Conservation (phyloP, 1,139 yeast genomes). For the Taphrina wiesneri region DNA sequence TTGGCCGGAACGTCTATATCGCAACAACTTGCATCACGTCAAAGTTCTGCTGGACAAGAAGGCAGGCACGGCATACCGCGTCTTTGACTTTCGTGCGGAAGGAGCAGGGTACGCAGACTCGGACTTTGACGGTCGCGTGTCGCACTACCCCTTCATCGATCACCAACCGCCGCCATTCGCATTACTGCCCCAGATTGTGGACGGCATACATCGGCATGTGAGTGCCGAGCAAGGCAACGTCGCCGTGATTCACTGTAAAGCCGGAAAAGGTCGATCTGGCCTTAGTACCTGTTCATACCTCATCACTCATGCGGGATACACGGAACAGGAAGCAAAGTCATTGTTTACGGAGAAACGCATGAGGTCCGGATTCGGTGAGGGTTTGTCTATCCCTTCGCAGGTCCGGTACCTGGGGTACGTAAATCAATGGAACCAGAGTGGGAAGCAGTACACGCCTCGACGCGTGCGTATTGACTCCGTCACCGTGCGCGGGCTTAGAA, state of each 20-base stretch:
- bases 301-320: slow-evolving; percentile 51
- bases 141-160: slow-evolving; percentile 65
- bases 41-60: slow-evolving; percentile 52
- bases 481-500: slow-evolving; percentile 42
- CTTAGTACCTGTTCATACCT: slow-evolving; percentile 70
- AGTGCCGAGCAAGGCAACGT: slow-evolving; percentile 43
- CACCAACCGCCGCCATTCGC: slow-evolving; percentile 73
- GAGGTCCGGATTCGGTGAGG: slow-evolving; percentile 59
- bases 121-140: slow-evolving; percentile 48
- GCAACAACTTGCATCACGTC: slow-evolving; percentile 59
- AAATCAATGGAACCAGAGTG: slow-evolving; percentile 46
- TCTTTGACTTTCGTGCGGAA: slow-evolving; percentile 73
- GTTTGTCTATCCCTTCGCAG: slow-evolving; percentile 75
- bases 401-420: slow-evolving; percentile 65
- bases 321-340: slow-evolving; percentile 53
- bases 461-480: slow-evolving; percentile 43
- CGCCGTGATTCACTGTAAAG: slow-evolving; percentile 81
- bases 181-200: slow-evolving; percentile 52
- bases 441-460: slow-evolving; percentile 39
- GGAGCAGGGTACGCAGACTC: slow-evolving; percentile 54
- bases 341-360: slow-evolving; percentile 62
- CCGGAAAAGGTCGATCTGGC: slow-evolving; percentile 92
- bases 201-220: slow-evolving; percentile 54
- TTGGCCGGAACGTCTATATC: slow-evolving; percentile 53
- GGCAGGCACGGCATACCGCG: slow-evolving; percentile 64